phyloP scores from a whole-genome alignment of 2,329 filamentous ascomycete genomes.

The Colletotrichum tabaci region DNA sequence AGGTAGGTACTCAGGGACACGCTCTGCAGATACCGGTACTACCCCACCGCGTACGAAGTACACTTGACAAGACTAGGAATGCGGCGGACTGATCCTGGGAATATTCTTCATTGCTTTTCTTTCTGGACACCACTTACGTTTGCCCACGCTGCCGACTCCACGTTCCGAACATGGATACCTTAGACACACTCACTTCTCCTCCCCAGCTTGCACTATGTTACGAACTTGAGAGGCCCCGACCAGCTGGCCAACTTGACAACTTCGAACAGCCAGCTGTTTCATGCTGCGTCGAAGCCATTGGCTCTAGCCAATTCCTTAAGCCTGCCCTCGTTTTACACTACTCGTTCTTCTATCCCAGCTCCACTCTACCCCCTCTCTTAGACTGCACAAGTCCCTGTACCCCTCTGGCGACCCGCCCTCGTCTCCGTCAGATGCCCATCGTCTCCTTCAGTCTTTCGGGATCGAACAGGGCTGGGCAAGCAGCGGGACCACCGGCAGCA shows the following conservation, averaged over 20 bases:
- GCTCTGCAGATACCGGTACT: neutral
- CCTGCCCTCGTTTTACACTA: conserved; percentile 11
- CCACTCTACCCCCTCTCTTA: neutral
- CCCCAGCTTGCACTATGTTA: neutral
- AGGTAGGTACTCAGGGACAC: conserved; percentile 12
- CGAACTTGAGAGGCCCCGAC: neutral
- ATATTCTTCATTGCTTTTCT: conserved; percentile 37
- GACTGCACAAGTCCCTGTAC: neutral
- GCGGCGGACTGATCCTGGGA: conserved; percentile 10
- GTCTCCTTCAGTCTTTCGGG: neutral
- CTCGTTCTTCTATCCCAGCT: neutral
- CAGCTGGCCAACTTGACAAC: conserved; percentile 4
- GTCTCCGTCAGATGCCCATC: conserved; percentile 15
- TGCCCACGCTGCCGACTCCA: conserved; percentile 34
- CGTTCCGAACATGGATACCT: conserved; percentile 34
- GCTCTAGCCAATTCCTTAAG: neutral
- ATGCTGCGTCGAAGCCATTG: neutral
- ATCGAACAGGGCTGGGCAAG: conserved; percentile 32
- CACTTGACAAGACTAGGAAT: neutral
- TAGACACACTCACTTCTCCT: conserved; percentile 23
- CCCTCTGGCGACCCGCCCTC: conserved; percentile 20
- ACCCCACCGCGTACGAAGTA: conserved; percentile 5
- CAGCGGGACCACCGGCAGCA: conserved; percentile 13
- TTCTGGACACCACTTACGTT: conserved; percentile 23
- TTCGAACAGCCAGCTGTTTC: conserved; percentile 1